A percentile compares a stretch with the other conserved stretches of the same genome.
Evolutionary conservation across 2,329 filamentous ascomycete genomes (phyloP).

Genomic region (Nemania abortiva): DNA sequence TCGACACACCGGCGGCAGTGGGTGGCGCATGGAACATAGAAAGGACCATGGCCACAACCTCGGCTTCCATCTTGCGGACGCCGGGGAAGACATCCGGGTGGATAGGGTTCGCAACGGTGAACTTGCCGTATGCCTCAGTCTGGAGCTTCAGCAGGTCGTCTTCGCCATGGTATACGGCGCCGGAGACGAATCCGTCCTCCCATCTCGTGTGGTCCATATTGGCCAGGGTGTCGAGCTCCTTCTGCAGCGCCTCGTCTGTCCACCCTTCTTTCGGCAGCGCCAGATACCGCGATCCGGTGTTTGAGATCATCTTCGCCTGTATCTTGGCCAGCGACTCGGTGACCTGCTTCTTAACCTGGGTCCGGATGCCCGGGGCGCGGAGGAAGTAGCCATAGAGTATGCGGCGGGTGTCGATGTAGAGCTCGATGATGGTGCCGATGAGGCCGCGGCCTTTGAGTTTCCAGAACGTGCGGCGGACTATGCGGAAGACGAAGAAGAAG

Average conservation of each 20-base stretch:
- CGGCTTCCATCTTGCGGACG: constrained; percentile 98
- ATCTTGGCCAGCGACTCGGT: constrained; percentile 82
- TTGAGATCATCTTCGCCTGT: constrained; percentile 84
- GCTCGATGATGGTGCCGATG: constrained; percentile 79
- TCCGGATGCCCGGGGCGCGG: constrained; percentile 85
- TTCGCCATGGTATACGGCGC: constrained; percentile 96
- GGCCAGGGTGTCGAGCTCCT: constrained; percentile 82
- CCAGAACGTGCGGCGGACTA: constrained; percentile 82
- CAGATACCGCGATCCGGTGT: constrained; percentile 78
- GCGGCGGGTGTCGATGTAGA: constrained; percentile 78
- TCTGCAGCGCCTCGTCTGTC: constrained; percentile 80
- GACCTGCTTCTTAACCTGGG: constrained; percentile 87
- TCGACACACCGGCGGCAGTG: constrained; percentile 88
- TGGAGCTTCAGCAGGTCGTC: constrained; percentile 84
- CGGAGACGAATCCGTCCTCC: constrained; percentile 95
- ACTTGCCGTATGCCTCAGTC: constrained; percentile 91
- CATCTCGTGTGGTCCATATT: constrained; percentile 94
- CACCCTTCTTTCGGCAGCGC: constrained; percentile 86
- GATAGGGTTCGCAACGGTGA: constrained; percentile 95
- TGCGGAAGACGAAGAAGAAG: constrained; percentile 86
- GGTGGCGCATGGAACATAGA: constrained; percentile 89
- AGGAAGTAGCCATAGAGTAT: constrained; percentile 88
- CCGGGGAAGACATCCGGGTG: constrained; percentile 98
- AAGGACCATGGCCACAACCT: constrained; percentile 95
- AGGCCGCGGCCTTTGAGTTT: constrained; percentile 90